phyloP scores from a whole-genome alignment of 2,329 filamentous ascomycete genomes.

The Xylariaceae sp. region DNA sequence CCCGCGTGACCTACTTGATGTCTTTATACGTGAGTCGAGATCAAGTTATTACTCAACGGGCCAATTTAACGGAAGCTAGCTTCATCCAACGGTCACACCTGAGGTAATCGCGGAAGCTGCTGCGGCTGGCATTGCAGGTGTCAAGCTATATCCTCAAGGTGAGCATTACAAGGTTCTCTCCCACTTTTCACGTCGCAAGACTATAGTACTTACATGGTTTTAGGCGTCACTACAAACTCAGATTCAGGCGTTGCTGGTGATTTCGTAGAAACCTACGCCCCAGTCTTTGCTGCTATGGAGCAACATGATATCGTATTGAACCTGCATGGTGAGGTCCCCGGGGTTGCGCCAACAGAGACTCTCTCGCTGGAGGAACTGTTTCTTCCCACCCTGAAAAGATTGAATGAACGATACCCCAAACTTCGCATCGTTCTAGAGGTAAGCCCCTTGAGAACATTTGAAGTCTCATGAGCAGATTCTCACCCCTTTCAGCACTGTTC shows the following conservation, averaged over 20 bases:
- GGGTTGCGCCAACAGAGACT: constrained; percentile 43
- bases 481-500: constrained; percentile 74
- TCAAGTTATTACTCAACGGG: constrained; percentile 4
- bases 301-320: constrained; percentile 78
- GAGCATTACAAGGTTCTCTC: constrained; percentile 4
- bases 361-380: constrained; percentile 55
- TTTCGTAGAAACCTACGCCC: constrained; percentile 58
- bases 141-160: constrained; percentile 65
- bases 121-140: constrained; percentile 64
- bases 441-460: not conserved
- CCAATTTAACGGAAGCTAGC: constrained; percentile 26
- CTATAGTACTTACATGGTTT: constrained; percentile 9
- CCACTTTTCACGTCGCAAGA: constrained; percentile 30
- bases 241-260: constrained; percentile 66
- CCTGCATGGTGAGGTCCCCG: constrained; percentile 81
- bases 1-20: constrained; percentile 67
- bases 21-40: constrained; percentile 56
- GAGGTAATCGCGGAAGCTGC: constrained; percentile 70
- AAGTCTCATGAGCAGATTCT: not conserved
- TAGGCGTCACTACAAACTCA: constrained; percentile 62
- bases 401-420: constrained; percentile 72
- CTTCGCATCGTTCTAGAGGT: constrained; percentile 53
- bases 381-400: constrained; percentile 69
- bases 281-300: constrained; percentile 88
- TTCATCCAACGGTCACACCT: constrained; percentile 61